Evolutionary conservation across 345 rosid species (phyloP).

Genomic region (Linum tenue): DNA sequence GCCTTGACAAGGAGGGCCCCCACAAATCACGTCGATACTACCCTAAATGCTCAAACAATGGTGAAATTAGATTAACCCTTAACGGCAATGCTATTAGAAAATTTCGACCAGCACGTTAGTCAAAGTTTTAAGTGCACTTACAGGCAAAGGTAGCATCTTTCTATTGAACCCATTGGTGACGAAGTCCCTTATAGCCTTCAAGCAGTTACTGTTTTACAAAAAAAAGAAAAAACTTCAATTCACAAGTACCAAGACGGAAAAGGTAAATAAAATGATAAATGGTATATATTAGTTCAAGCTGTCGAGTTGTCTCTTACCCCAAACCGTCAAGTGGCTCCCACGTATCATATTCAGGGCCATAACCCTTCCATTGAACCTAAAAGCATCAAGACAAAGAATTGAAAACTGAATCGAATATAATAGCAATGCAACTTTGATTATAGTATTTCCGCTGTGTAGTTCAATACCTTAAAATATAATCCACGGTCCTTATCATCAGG

Average conservation of each 20-base stretch:
- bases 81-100: background rate
- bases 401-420: background rate
- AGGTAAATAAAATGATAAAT: background rate
- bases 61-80: background rate
- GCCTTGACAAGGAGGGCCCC: constrained; percentile 91
- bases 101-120: background rate
- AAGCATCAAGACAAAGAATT: background rate
- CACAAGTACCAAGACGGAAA: background rate
- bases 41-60: constrained; percentile 32
- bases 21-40: constrained; percentile 59
- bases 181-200: constrained; percentile 35
- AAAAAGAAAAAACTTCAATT: background rate
- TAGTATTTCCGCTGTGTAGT: background rate
- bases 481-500: constrained; percentile 31
- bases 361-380: constrained; percentile 62
- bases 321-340: constrained; percentile 66
- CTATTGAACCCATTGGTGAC: constrained; percentile 37
- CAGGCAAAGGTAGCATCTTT: constrained; percentile 51
- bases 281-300: background rate
- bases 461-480: constrained; percentile 45
- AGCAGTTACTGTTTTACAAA: constrained; percentile 33
- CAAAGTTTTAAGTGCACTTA: constrained; percentile 18
- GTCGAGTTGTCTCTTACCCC: constrained; percentile 25
- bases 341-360: constrained; percentile 39
- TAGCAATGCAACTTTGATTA: background rate